phyloP scores from a whole-genome alignment of 2,329 filamentous ascomycete species.

The Talaromyces albobiverticillius region DNA sequence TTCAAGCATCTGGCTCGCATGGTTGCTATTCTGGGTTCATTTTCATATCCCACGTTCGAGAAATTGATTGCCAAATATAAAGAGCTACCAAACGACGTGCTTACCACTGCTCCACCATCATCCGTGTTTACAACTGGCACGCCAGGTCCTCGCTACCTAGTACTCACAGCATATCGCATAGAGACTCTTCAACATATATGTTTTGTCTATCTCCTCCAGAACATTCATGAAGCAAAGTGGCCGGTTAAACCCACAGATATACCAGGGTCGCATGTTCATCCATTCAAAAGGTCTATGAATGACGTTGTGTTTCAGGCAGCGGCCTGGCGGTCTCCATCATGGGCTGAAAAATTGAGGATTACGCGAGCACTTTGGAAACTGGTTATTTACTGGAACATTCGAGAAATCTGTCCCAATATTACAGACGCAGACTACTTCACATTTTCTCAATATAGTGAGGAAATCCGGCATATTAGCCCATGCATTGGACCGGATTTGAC shows the following conservation, averaged over 20 bases:
- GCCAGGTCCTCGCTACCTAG: slow-evolving; percentile 1
- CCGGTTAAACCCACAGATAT: background rate
- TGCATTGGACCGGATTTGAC: background rate
- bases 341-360: background rate
- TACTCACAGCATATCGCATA: slow-evolving; percentile 14
- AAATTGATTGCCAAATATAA: background rate
- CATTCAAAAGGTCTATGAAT: background rate
- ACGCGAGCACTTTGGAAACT: slow-evolving; percentile 1
- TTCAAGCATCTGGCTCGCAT: background rate
- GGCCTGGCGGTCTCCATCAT: slow-evolving; percentile 6
- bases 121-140: background rate
- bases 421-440: background rate
- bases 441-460: slow-evolving; percentile 2
- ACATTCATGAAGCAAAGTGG: slow-evolving; percentile 9
- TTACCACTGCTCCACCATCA: slow-evolving; percentile 5
- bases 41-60: background rate
- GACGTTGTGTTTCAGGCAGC: background rate
- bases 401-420: background rate
- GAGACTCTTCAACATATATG: slow-evolving; percentile 11
- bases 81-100: background rate
- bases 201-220: slow-evolving; percentile 12
- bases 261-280: background rate
- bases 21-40: background rate
- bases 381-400: slow-evolving; percentile 8
- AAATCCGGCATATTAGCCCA: background rate